These are phyloP conservation scores for Moesziomyces aphidis DNA, from an alignment of 1,284 basidiomycete genomes.

Conservation along the genomic window DNA sequence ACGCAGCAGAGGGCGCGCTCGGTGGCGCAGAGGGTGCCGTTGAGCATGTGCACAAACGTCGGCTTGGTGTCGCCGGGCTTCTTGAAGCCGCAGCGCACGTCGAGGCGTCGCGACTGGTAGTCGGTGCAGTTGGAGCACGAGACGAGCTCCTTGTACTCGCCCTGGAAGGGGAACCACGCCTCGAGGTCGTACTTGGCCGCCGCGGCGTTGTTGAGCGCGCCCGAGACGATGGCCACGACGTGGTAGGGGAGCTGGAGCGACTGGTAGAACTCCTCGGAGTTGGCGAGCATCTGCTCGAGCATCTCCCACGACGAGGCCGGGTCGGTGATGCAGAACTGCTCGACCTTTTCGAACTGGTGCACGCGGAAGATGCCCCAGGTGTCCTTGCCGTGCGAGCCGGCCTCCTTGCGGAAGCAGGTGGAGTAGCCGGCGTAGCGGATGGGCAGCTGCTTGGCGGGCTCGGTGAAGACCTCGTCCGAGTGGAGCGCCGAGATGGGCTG, in stretches of 20 bases:
- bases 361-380: slow-evolving; percentile 99
- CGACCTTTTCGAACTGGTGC: slow-evolving; percentile 99
- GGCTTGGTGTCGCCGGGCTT: slow-evolving; percentile 67
- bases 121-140: slow-evolving; percentile 70
- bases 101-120: slow-evolving; percentile 68
- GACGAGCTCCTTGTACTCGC: slow-evolving; percentile 86
- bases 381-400: slow-evolving; percentile 94
- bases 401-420: slow-evolving; percentile 99
- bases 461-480: slow-evolving; percentile 96
- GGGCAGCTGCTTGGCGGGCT: slow-evolving; percentile 88
- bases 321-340: slow-evolving; percentile 92
- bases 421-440: slow-evolving; percentile 79
- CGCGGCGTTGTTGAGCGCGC: slow-evolving; percentile 95
- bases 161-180: slow-evolving; percentile 99
- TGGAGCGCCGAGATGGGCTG: slow-evolving; percentile 97
- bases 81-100: slow-evolving; percentile 65
- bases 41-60: slow-evolving; percentile 67
- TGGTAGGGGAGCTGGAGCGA: slow-evolving; percentile 90
- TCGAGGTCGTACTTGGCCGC: slow-evolving; percentile 97
- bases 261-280: slow-evolving; percentile 95
- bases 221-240: slow-evolving; percentile 94
- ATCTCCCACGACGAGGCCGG: slow-evolving; percentile 87
- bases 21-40: slow-evolving; percentile 94
- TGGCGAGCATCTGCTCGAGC: slow-evolving; percentile 90
- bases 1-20: slow-evolving; percentile 95